Evolutionary conservation across 257 asterid genomes (phyloP).

Genomic region (Anisodus acutangulus): DNA sequence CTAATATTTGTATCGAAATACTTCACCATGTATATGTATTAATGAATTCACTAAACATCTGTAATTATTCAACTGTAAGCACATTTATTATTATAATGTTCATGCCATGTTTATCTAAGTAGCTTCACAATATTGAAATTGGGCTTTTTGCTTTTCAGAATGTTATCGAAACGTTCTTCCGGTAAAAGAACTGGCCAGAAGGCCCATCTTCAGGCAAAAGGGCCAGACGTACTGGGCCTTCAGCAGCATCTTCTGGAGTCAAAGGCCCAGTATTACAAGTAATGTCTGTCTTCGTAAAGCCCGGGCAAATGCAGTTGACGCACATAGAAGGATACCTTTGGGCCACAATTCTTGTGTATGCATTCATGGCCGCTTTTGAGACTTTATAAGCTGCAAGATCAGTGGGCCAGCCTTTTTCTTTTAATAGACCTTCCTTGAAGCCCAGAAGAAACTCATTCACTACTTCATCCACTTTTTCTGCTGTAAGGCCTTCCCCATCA

Average conservation of each 20-base stretch:
- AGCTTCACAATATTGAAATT: not conserved
- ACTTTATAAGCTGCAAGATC: constrained; percentile 35
- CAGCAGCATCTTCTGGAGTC: constrained; percentile 36
- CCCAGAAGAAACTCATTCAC: constrained; percentile 26
- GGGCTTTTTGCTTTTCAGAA: not conserved
- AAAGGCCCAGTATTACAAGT: constrained; percentile 27
- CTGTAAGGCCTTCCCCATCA: constrained; percentile 32
- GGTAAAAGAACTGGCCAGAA: constrained; percentile 37
- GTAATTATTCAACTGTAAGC: no score
- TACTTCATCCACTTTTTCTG: constrained; percentile 37
- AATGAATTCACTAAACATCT: no score
- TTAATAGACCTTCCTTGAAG: constrained; percentile 28
- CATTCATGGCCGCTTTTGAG: constrained; percentile 45
- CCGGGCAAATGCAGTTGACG: constrained; percentile 41
- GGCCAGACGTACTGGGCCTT: constrained; percentile 31
- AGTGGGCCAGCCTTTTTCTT: constrained; percentile 43
- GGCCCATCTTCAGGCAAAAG: constrained; percentile 39
- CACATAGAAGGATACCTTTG: constrained; percentile 32
- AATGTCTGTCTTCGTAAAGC: constrained; percentile 37
- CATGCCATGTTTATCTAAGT: not conserved
- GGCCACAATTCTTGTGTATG: constrained; percentile 40
- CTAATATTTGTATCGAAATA: no score
- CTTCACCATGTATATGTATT: no score
- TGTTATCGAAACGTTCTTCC: not conserved
- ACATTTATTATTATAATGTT: no score